Evolutionary conservation across 148 eudicot genomes (phyloP).

Genomic region (Drosera capensis): DNA sequence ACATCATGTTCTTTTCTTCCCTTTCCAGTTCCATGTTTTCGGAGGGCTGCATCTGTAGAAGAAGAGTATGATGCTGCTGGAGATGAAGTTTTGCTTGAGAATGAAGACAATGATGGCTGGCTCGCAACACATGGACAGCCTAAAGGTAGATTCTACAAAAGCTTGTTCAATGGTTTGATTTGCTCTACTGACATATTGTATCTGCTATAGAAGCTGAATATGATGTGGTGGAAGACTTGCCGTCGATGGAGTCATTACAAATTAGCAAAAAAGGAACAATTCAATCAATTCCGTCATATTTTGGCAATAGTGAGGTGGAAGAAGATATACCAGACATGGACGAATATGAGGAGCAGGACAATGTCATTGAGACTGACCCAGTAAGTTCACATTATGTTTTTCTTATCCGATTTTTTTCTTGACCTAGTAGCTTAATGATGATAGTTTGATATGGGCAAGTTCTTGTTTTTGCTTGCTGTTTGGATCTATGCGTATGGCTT

Average conservation of each 20-base stretch:
- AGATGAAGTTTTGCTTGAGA: constrained; percentile 78
- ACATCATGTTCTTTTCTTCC: not conserved
- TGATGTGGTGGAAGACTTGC: constrained; percentile 55
- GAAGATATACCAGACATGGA: constrained; percentile 89
- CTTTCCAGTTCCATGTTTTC: constrained; percentile 72
- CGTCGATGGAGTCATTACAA: constrained; percentile 80
- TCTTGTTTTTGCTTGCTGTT: not conserved
- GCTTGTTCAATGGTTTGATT: not conserved
- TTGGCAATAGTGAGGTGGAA: constrained; percentile 86
- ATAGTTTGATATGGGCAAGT: constrained; percentile 3
- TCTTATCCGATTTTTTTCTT: constrained; percentile 6
- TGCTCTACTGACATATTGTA: constrained; percentile 6
- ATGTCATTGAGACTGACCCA: constrained; percentile 63
- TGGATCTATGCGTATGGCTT: not conserved
- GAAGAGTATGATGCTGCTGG: constrained; percentile 98
- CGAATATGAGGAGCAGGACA: constrained; percentile 77
- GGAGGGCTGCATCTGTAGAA: constrained; percentile 77
- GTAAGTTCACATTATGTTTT: constrained; percentile 21
- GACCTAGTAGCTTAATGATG: not conserved
- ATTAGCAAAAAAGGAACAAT: constrained; percentile 51
- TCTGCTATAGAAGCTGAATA: constrained; percentile 26
- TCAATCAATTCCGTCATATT: constrained; percentile 68
- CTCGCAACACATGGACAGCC: constrained; percentile 96
- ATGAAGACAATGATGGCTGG: constrained; percentile 97
- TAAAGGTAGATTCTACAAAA: constrained; percentile 32